Evolutionary conservation across 192 early-diverging fungal species (phyloP).

Genomic region (Rhizophagus sp.): DNA sequence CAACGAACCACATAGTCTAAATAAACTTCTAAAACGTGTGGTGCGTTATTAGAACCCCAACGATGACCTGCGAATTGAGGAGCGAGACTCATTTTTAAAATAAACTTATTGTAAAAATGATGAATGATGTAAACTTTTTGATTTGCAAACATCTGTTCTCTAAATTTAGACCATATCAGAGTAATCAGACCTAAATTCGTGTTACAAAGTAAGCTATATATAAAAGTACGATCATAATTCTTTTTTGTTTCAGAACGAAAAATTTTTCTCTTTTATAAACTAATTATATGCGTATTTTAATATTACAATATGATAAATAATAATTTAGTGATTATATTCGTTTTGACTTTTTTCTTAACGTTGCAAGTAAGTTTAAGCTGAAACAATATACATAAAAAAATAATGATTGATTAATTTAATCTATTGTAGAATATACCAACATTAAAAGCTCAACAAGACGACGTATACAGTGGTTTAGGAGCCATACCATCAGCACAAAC

Average conservation of each 20-base stretch:
- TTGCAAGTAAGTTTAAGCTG: not conserved
- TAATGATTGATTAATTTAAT: not conserved
- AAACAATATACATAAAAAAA: not conserved
- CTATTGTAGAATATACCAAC: not conserved
- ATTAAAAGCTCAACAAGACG: not conserved
- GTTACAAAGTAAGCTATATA: too few relatives aligned
- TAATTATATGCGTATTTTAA: not conserved
- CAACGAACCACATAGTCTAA: constrained; percentile 55
- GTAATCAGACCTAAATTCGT: too few relatives aligned
- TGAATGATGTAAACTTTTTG: too few relatives aligned
- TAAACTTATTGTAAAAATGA: too few relatives aligned
- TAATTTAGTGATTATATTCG: not conserved
- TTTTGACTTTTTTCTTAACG: not conserved
- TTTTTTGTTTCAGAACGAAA: too few relatives aligned
- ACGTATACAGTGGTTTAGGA: not conserved
- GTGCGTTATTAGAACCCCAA: constrained; percentile 39
- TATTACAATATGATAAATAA: not conserved
- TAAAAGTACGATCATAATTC: too few relatives aligned
- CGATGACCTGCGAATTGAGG: constrained; percentile 20
- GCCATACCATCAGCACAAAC: not conserved
- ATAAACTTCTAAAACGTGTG: constrained; percentile 51
- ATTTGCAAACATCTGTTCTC: too few relatives aligned
- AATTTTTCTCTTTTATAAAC: too few relatives aligned
- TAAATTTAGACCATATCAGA: too few relatives aligned
- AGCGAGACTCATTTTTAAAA: not conserved